phyloP scores from a whole-genome alignment of 139 green algal species.

The Chlamydomonas applanata region DNA sequence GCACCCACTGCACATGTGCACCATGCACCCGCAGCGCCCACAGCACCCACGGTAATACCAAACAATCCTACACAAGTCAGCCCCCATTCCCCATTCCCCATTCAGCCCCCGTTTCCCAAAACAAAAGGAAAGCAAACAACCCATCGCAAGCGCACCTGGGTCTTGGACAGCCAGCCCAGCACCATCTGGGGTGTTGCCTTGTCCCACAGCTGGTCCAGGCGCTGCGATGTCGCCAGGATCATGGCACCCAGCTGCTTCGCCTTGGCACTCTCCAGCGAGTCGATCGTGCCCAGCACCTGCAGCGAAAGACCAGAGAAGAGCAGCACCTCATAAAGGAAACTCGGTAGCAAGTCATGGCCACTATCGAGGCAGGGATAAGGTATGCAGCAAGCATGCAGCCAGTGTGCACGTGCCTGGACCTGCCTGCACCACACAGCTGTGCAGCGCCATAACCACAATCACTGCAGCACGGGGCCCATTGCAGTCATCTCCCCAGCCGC shows the following conservation, averaged over 20 bases:
- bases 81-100: neutral
- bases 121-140: neutral
- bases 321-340: no score
- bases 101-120: no score
- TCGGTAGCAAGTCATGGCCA: no score
- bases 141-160: conserved; percentile 4
- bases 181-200: conserved; percentile 25
- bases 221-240: conserved; percentile 31
- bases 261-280: conserved; percentile 16
- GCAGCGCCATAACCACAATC: no score
- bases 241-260: conserved; percentile 41
- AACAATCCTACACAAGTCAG: neutral
- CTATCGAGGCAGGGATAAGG: no score
- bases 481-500: no score
- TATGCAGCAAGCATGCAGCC: no score
- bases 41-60: neutral
- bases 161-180: conserved; percentile 29
- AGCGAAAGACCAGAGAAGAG: neutral
- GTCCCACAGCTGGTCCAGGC: conserved; percentile 47
- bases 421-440: no score
- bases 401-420: no score
- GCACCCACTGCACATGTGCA: no score
- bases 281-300: conserved; percentile 30
- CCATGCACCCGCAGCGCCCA: no score
- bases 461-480: no score